Percentiles rank a stretch among this genome's conserved stretches.
phyloP scores from a whole-genome alignment of 1,139 yeast genomes.

The Protomyces macrosporus region DNA sequence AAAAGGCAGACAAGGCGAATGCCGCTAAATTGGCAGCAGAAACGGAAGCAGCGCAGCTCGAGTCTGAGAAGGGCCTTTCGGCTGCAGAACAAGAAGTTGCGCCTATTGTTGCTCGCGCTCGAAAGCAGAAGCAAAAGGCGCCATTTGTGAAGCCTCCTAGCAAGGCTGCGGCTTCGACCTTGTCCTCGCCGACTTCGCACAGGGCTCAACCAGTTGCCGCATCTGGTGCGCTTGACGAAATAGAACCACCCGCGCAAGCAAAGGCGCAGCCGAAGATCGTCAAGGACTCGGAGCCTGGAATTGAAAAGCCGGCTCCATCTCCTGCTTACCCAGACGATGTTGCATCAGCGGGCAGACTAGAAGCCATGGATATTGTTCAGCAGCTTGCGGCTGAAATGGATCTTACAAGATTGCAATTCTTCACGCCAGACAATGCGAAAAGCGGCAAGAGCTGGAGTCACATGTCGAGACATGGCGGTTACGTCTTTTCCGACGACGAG shows the following conservation, averaged over 20 bases:
- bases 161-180: neutral
- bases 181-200: neutral
- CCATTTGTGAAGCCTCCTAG: neutral
- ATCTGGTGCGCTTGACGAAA: neutral
- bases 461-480: neutral
- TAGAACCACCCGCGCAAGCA: neutral
- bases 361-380: conserved; percentile 15
- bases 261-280: neutral
- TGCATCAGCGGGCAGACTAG: neutral
- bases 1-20: conserved; percentile 8
- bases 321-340: neutral
- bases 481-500: conserved; percentile 8
- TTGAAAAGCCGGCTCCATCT: neutral
- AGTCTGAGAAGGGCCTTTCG: neutral
- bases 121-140: conserved; percentile 18
- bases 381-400: conserved; percentile 13
- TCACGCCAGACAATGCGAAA: conserved; percentile 4
- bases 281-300: neutral
- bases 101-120: conserved; percentile 16
- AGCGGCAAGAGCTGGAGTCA: neutral
- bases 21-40: neutral
- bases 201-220: neutral
- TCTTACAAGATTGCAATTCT: conserved; percentile 3
- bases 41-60: conserved; percentile 6
- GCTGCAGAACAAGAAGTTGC: conserved; percentile 10